Evolutionary conservation across 2,329 filamentous ascomycete genomes (phyloP).

Genomic region (Fonsecaea nubica): DNA sequence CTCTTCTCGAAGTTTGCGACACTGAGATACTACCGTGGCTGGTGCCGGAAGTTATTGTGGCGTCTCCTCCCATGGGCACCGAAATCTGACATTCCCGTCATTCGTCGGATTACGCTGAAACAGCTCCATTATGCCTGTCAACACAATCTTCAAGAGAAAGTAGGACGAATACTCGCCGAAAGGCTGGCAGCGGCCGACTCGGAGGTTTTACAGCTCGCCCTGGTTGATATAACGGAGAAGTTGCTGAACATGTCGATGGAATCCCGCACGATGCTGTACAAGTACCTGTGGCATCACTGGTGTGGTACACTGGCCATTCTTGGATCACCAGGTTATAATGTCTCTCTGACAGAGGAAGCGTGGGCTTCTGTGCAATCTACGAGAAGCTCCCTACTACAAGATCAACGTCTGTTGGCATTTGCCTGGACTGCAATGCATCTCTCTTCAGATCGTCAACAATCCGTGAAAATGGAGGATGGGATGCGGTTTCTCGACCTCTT

Average conservation of each 20-base stretch:
- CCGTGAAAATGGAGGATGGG: neutral
- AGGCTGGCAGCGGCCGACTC: slow-evolving; percentile 1
- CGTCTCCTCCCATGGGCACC: slow-evolving; percentile 24
- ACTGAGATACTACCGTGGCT: neutral
- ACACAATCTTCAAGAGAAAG: neutral
- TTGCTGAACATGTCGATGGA: slow-evolving; percentile 13
- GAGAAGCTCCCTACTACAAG: slow-evolving; percentile 4
- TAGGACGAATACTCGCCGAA: slow-evolving; percentile 18
- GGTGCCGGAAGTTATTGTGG: slow-evolving; percentile 16
- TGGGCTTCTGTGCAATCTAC: slow-evolving; percentile 15
- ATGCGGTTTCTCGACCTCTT: slow-evolving; percentile 19
- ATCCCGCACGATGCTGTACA: slow-evolving; percentile 14
- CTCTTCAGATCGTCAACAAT: slow-evolving; percentile 7
- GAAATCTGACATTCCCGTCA: slow-evolving; percentile 11
- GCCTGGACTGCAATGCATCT: slow-evolving; percentile 29
- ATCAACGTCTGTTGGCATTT: slow-evolving; percentile 25
- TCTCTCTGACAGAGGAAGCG: slow-evolving; percentile 9
- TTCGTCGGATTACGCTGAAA: slow-evolving; percentile 19
- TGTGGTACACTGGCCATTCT: slow-evolving; percentile 18
- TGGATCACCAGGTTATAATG: slow-evolving; percentile 7
- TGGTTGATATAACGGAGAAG: slow-evolving; percentile 22
- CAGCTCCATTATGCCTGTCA: slow-evolving; percentile 13
- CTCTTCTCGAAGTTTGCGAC: slow-evolving; percentile 22
- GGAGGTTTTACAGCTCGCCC: slow-evolving; percentile 6
- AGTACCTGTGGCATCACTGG: slow-evolving; percentile 28